Conservation (phyloP, 164 flowering plant species). For the Magnolia sinica region DNA sequence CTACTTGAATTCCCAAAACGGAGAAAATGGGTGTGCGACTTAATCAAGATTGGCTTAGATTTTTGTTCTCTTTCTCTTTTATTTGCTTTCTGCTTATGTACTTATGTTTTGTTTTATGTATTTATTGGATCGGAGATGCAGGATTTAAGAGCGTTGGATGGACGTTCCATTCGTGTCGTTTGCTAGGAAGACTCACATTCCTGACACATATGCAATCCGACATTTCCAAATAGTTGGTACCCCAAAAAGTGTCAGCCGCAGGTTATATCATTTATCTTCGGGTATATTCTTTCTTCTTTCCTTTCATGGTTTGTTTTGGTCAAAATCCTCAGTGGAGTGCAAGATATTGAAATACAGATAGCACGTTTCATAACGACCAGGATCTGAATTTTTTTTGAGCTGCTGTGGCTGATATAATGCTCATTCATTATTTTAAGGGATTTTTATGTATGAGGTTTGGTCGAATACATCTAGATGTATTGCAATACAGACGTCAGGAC, state of each 20-base stretch:
- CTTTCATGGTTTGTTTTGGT: neutral
- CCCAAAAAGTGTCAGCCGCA: conserved; percentile 3
- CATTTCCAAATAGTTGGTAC: conserved; percentile 16
- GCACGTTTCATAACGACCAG: neutral
- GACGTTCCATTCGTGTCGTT: conserved; percentile 33
- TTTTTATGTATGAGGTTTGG: neutral
- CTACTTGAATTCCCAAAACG: neutral
- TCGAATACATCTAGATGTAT: neutral
- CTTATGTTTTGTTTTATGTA: neutral
- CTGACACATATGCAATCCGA: conserved; percentile 6
- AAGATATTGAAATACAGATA: neutral
- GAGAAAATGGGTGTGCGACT: neutral
- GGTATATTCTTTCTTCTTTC: conserved; percentile 9
- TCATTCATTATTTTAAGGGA: neutral
- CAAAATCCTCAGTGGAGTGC: neutral
- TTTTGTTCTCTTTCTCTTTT: neutral
- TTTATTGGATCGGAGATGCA: neutral
- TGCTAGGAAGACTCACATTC: conserved; percentile 20
- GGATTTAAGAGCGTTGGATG: conserved; percentile 27
- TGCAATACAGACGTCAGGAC: too few species aligned
- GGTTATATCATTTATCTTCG: conserved; percentile 7
- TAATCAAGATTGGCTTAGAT: too few species aligned
- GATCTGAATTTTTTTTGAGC: neutral
- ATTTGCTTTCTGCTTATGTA: neutral
- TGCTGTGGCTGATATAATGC: too few species aligned